Evolutionary conservation across 306 rosid species (phyloP).

Genomic region (Cucurbita ficifolia): DNA sequence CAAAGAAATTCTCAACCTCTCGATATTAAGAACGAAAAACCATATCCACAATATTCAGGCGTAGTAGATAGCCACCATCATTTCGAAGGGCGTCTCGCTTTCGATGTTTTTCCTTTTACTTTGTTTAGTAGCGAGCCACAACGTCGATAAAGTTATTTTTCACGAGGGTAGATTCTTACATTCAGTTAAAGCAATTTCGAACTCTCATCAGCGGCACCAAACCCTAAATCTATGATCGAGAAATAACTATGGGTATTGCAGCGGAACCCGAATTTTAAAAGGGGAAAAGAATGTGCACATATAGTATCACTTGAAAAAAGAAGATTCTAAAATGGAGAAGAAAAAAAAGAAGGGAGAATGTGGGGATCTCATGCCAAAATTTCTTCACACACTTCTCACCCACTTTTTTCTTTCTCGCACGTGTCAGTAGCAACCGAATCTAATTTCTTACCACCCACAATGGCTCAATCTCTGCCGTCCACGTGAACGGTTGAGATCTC

Average conservation of each 20-base stretch:
- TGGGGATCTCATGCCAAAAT: not conserved
- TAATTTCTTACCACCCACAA: not conserved
- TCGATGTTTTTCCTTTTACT: not conserved
- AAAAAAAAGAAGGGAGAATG: not conserved
- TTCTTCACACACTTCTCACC: not conserved
- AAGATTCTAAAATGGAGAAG: not conserved
- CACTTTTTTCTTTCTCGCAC: not conserved
- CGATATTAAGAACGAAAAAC: too few species aligned
- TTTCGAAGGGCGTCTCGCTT: too few species aligned
- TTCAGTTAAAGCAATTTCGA: not conserved
- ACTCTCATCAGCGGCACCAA: not conserved
- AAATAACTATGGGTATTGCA: not conserved
- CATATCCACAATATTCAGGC: too few species aligned
- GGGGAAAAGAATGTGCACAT: not conserved
- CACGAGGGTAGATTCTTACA: not conserved
- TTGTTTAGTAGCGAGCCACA: not conserved
- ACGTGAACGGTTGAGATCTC: constrained; percentile 20
- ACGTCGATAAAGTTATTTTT: not conserved
- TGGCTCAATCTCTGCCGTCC: not conserved
- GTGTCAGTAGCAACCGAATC: constrained; percentile 17
- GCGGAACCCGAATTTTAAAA: not conserved
- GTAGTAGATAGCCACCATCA: too few species aligned
- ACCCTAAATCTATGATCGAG: not conserved
- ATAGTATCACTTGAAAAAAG: not conserved
- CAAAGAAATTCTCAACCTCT: too few species aligned